Conservation (phyloP, 495 filamentous ascomycete genomes). For the Neurospora sp. region DNA sequence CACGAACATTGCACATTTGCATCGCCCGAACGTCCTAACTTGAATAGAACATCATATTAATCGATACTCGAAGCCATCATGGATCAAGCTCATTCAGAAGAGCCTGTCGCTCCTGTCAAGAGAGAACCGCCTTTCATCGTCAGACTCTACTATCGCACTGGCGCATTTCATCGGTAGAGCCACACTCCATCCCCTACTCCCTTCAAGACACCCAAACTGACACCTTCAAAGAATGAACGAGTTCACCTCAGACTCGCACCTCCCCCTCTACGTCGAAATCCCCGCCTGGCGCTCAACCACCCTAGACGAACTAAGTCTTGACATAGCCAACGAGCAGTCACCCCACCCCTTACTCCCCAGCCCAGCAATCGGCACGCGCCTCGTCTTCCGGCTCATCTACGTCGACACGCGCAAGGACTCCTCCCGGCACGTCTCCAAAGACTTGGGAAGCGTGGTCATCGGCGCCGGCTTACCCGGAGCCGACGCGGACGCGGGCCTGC, state of each 20-base stretch:
- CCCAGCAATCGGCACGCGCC: conserved; percentile 67
- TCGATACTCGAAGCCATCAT: background rate
- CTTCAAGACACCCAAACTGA: background rate
- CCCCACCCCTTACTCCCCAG: conserved; percentile 48
- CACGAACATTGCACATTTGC: background rate
- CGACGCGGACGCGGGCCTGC: background rate
- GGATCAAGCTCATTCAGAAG: background rate
- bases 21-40: background rate
- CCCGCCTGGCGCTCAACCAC: conserved; percentile 86
- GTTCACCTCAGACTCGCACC: conserved; percentile 39
- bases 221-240: conserved; percentile 44
- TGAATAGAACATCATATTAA: background rate
- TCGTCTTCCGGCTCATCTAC: conserved; percentile 80
- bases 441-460: conserved; percentile 74
- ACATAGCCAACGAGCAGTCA: conserved; percentile 37
- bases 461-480: conserved; percentile 36
- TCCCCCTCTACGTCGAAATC: conserved; percentile 65
- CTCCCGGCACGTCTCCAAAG: conserved; percentile 58
- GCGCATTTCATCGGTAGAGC: conserved; percentile 51
- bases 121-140: conserved; percentile 69
- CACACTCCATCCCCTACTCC: no score
- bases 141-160: conserved; percentile 74
- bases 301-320: conserved; percentile 63
- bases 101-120: background rate
- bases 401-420: conserved; percentile 57